phyloP scores from a whole-genome alignment of 2,329 filamentous ascomycete genomes.

The Aspergillus sp. region DNA sequence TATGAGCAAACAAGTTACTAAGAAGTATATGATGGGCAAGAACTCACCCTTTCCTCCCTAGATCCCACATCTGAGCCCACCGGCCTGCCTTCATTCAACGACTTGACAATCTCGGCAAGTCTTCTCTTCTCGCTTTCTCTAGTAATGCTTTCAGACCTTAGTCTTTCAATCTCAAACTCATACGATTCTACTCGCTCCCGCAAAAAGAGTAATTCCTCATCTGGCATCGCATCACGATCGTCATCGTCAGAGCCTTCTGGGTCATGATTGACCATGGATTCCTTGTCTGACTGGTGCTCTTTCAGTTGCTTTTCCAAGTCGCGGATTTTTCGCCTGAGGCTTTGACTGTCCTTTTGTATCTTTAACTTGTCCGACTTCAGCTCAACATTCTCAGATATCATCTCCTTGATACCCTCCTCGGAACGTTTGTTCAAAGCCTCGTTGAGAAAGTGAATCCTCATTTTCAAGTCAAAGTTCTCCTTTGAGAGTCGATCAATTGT shows the following conservation, averaged over 20 bases:
- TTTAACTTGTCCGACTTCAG: slow-evolving; percentile 86
- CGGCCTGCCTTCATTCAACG: slow-evolving; percentile 51
- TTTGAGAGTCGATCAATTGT: slow-evolving; percentile 95
- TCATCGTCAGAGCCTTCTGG: slow-evolving; percentile 40
- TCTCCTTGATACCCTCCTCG: slow-evolving; percentile 93
- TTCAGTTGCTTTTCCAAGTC: slow-evolving; percentile 78
- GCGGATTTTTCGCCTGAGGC: slow-evolving; percentile 72
- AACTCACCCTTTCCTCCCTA: slow-evolving; percentile 42
- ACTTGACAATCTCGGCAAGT: slow-evolving; percentile 74
- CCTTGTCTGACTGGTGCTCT: slow-evolving; percentile 46
- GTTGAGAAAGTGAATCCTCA: slow-evolving; percentile 95
- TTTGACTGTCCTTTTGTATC: slow-evolving; percentile 84
- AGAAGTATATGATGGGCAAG: not conserved
- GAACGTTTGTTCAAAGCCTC: slow-evolving; percentile 89
- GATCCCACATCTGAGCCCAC: slow-evolving; percentile 47
- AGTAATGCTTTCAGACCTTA: slow-evolving; percentile 70
- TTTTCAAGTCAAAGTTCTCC: slow-evolving; percentile 95
- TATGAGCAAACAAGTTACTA: slow-evolving; percentile 8
- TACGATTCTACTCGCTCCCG: slow-evolving; percentile 83
- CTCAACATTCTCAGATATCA: slow-evolving; percentile 96
- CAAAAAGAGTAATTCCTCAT: slow-evolving; percentile 81
- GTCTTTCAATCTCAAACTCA: slow-evolving; percentile 74
- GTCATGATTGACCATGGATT: slow-evolving; percentile 41
- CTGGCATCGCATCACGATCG: slow-evolving; percentile 52
- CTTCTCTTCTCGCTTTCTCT: slow-evolving; percentile 83